Base-by-base conservation (phyloP, 2,329 filamentous ascomycete species). In the Verticillium albo-atrum region DNA sequence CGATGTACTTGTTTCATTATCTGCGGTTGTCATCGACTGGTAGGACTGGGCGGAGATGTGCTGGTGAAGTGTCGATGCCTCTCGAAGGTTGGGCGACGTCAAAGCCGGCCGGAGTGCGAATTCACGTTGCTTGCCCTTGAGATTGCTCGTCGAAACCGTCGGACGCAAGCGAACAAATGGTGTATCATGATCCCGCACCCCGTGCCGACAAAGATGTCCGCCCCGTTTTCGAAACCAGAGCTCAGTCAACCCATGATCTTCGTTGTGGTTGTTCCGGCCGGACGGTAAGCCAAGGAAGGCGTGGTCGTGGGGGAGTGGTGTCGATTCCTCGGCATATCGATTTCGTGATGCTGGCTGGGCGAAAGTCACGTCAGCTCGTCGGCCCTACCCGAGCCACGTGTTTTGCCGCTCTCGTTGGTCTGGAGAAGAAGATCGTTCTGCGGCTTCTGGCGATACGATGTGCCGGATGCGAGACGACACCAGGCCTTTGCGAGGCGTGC, bases 391-490 rank as follows among this genome's bases (percentile, higher is more conserved):
- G 9, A 56, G 60, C 35, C 64, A 66, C 64, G 61, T 70, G 61
- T 61, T 64, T 62, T 57, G 67, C 66, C 61, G 69, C 66, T 65
- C 66, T 62, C 58, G 63, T 60, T 28, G 26, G 37, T 50, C 66
- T 57, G 54, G 62, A 56, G 52, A 61, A n/a, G 20, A 65, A 58
- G 37, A 65, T 59, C 34, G 63, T 55, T 3, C 61, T 58, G 32
- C 54, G 58, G 9, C 27, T 15, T 51, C 30, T 9, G 47, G 57
- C 34, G 35, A 57, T 15, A 53, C 66, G 53, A 77, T 66, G 59
- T 69, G 68, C 32, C 63, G 66, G 60, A 72, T 64, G 54, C 70
- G 74, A 17, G 71, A 71, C 15, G 68, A 67, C 12, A 76, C 71
- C 51, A 71, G 72, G 47, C 72, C 72, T 37, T 60, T 63, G 35